These are phyloP conservation scores for Suillus paluster DNA, from an alignment of 768 basidiomycete genomes.

Conservation along the genomic window DNA sequence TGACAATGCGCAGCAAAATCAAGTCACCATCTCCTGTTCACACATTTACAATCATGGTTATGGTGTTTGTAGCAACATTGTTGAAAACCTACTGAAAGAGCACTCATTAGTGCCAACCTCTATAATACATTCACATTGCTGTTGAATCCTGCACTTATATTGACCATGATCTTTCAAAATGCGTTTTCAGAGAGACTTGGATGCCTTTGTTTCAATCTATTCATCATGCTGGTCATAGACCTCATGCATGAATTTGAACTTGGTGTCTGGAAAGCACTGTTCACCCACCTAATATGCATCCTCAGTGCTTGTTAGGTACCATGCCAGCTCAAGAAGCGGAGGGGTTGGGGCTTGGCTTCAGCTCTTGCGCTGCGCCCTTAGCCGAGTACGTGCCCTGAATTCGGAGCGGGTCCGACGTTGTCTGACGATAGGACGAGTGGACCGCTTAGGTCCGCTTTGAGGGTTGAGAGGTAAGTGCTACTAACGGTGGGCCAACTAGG, in stretches of 20 bases:
- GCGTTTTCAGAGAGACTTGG: conserved; percentile 27
- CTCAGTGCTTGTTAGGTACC: no score
- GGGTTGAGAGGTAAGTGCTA: no score
- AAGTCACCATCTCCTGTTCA: conserved; percentile 2
- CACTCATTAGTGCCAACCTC: conserved; percentile 25
- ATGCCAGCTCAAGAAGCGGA: no score
- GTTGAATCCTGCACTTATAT: not conserved
- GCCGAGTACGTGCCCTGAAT: no score
- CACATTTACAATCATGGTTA: conserved; percentile 20
- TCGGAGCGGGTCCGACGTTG: no score
- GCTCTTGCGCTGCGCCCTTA: no score
- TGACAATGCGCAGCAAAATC: not conserved
- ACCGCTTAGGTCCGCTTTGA: no score
- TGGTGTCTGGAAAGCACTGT: conserved; percentile 34
- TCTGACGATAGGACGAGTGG: no score
- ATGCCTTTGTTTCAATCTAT: conserved; percentile 23
- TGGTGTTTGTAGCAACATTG: conserved; percentile 7
- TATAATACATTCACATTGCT: conserved; percentile 3
- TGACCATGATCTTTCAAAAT: conserved; percentile 23
- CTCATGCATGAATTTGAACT: conserved; percentile 38
- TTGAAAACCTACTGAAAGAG: conserved; percentile 17
- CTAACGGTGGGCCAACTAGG: no score
- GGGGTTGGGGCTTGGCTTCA: no score
- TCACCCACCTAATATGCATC: conserved; percentile 33
- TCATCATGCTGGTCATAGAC: conserved; percentile 29